phyloP scores from a whole-genome alignment of 2,329 filamentous ascomycete species.

The Aspergillaceae sp. region DNA sequence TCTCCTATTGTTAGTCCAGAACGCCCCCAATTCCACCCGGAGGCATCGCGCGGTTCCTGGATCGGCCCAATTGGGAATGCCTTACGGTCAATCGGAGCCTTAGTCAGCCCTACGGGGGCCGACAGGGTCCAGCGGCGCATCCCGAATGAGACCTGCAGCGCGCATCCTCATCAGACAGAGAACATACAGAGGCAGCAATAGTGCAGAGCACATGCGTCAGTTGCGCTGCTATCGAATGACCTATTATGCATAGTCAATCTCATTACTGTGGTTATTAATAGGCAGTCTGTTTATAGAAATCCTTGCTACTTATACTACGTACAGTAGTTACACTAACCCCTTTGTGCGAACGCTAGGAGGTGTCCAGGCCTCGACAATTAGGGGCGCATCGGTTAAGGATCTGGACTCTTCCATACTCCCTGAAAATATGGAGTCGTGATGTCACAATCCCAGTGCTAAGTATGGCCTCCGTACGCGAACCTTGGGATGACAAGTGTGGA shows the following conservation, averaged over 20 bases:
- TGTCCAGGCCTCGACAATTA: neutral
- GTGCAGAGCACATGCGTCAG: no score
- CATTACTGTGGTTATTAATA: neutral
- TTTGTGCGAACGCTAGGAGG: neutral
- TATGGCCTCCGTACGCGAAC: slow-evolving; percentile 3
- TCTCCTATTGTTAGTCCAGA: neutral
- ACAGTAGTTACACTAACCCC: neutral
- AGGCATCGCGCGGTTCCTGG: neutral
- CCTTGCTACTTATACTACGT: no score
- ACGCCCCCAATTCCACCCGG: neutral
- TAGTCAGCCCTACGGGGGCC: neutral
- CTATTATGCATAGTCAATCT: no score
- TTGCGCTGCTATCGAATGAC: no score
- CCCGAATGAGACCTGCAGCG: neutral
- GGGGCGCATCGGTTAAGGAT: no score
- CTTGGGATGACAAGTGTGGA: slow-evolving; percentile 2
- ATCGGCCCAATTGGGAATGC: neutral
- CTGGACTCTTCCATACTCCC: no score
- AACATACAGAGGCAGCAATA: no score
- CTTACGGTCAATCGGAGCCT: no score
- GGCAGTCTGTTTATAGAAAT: neutral
- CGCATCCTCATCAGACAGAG: neutral
- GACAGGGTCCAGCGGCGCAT: neutral
- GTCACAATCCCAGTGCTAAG: slow-evolving; percentile 3
- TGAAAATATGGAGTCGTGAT: slow-evolving; percentile 1